Evolutionary conservation across 345 rosid species (phyloP), one percentile per base, ranked within the genome.

Genomic region (Gossypioides kirkii): DNA sequence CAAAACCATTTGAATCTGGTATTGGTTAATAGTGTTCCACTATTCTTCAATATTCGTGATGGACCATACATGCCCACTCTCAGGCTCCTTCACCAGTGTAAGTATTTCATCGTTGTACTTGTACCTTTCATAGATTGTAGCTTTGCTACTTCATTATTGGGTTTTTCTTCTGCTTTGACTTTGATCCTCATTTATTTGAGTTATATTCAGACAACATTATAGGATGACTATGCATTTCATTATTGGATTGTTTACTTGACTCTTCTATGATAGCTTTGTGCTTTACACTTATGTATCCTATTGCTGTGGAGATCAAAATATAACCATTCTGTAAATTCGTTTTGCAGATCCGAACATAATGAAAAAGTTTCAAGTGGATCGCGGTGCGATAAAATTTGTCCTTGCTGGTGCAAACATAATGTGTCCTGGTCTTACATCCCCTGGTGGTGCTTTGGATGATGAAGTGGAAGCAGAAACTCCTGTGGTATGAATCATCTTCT

Each of bases 371-470:
- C 98, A 91, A 82, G 99, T 96, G 46, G 99, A 93, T 76, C 88
- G 99, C 69, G 99, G 98, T 71, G 99, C 99, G 8, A 93, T 96
- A 74, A 96, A 77, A 82, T 93, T 90, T 83, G 97, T 96, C 41
- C 90, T 96, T 73, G 78, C 99, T 81, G 98, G 99, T 78, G 99
- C 98, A 78, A 96, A 96, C 85, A 93, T 96, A 77, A 96, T 93
- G 98, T 93, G 99, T 67, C 98, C 98, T 84, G 99, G 99, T 77
- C 99, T 93, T 61, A 93, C 98, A 42, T 96, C 99, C 75, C 98
- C 95, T 2, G 97, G 98, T 59, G 99, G 99, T 63, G 90, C 77
- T 80, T 78, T 96, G 82, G 98, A 96, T 80, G 95, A 89, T 25
- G 90, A 89, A 87, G 98, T 96, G 26, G 95, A 83, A 6, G 84